These are phyloP conservation scores for Macadamia tetraphylla DNA, from an alignment of 164 flowering plant genomes.

Conservation along the genomic window DNA sequence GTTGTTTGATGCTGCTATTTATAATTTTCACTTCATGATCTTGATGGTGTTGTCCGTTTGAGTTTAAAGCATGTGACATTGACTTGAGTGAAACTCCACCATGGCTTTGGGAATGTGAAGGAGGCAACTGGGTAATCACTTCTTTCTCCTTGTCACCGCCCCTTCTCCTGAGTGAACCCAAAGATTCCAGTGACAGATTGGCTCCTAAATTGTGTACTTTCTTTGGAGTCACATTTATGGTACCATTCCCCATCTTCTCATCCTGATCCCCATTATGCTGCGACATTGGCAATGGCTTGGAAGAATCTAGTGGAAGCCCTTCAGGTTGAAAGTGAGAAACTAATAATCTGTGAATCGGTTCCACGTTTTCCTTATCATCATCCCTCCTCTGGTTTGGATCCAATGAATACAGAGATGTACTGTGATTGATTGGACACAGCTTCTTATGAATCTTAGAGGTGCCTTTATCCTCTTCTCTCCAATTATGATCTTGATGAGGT, in stretches of 20 bases:
- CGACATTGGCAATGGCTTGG: slow-evolving; percentile 6
- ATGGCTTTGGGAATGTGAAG: neutral
- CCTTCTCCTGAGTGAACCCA: neutral
- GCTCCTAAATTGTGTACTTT: neutral
- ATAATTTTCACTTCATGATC: neutral
- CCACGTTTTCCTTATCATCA: slow-evolving; percentile 14
- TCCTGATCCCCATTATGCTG: slow-evolving; percentile 8
- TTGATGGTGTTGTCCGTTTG: slow-evolving; percentile 2
- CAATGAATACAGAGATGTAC: slow-evolving; percentile 29
- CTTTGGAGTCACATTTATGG: neutral
- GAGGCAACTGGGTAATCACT: neutral
- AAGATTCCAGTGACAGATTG: slow-evolving; percentile 15
- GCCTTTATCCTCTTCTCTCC: neutral
- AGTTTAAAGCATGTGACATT: neutral
- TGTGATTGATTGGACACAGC: neutral
- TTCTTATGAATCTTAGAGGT: neutral
- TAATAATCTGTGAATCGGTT: slow-evolving; percentile 2
- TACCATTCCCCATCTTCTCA: neutral
- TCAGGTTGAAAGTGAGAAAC: slow-evolving; percentile 4
- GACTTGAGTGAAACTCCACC: neutral
- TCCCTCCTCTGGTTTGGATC: slow-evolving; percentile 11
- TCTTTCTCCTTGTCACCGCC: slow-evolving; percentile 11
- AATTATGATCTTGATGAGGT: slow-evolving; percentile 3
- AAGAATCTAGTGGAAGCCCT: neutral
- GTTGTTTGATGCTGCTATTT: slow-evolving; percentile 3